Base-by-base conservation (phyloP, 2,329 filamentous ascomycete genomes). In the Sclerotinia subarctica region DNA sequence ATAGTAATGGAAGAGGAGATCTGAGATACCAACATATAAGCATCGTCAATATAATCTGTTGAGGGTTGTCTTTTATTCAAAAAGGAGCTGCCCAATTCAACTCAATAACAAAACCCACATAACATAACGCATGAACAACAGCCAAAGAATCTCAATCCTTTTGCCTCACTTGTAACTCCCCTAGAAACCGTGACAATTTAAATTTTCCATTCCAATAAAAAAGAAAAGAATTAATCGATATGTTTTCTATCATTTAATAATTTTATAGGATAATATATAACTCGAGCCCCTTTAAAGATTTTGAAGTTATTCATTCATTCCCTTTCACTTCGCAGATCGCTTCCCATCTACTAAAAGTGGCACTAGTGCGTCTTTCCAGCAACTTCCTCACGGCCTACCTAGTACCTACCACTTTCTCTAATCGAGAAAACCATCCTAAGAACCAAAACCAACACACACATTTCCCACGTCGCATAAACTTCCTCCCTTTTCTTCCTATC, bases 341-440 rank as follows among this genome's bases (percentile, higher is more conserved):
- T 67, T 67, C 46, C 65, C 44, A 67, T 44, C 53, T 63, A 54
- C 62, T 64, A 56, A 66, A 66, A 66, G 64, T 66, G 64, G 64
- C 64, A 58, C 64, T 66, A 66, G 64, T 66, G 64, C 42, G 53
- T 58, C 64, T 52, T 66, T 66, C 64, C 51, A 66, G 38, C 29
- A 66, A 66, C 64, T 66, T 66, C 64, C 64, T 58, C 52, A 42
- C 47, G 35, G 49, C 38, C 32, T 42, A 64, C 49, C 38, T 42
- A 26, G 24, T 53, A 47, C 38, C 38, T 47, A 46, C 52, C 35
- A 35, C 64, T 58, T 58, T 64, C 49, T 52, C 46, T n/a, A 64
- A 57, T 56, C 59, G 19, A 68, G 57, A 64, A 64, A 68, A 47
- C 52, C 58, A 64, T 64, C 59, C 35, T 13, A 44, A 66, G 24